Percentiles rank a stretch among this genome's conserved stretches.
These are phyloP conservation scores for Peronosclerospora sorghi DNA, from an alignment of 352 stramenopile genomes.

Conservation along the genomic window DNA sequence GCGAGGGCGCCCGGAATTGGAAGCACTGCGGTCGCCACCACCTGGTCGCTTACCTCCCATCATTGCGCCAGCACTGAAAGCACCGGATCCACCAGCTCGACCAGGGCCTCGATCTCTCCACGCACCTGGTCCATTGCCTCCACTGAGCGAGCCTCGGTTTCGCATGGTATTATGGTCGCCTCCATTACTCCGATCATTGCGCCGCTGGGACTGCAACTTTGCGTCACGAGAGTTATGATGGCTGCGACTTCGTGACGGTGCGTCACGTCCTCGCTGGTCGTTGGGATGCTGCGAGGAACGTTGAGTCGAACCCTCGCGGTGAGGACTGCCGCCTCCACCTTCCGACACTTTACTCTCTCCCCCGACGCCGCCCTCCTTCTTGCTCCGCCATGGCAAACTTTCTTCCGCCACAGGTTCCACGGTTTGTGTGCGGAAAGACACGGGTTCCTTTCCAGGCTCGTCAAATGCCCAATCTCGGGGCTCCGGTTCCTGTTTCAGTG, in stretches of 20 bases:
- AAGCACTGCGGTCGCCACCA: constrained; percentile 19
- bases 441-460: constrained; percentile 75
- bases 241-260: constrained; percentile 28
- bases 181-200: constrained; percentile 30
- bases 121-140: constrained; percentile 13
- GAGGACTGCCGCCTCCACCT: constrained; percentile 15
- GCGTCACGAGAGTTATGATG: constrained; percentile 38
- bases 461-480: constrained; percentile 82
- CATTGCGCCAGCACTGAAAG: constrained; percentile 12
- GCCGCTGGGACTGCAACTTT: constrained; percentile 22
- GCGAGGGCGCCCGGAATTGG: constrained; percentile 16
- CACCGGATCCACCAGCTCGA: constrained; percentile 8
- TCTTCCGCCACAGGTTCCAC: constrained; percentile 72
- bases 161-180: constrained; percentile 14
- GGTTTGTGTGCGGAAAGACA: constrained; percentile 78
- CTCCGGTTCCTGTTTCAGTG: constrained; percentile 49
- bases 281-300: constrained; percentile 26
- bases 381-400: constrained; percentile 52
- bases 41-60: constrained; percentile 23
- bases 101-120: constrained; percentile 38
- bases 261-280: constrained; percentile 26
- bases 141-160: constrained; percentile 9
- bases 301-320: constrained; percentile 20
- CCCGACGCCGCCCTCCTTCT: constrained; percentile 29
- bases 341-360: constrained; percentile 19